Percentiles rank a stretch among this genome's conserved stretches.
These are phyloP conservation scores for Phylloporus sp. DNA, from an alignment of 1,284 basidiomycete genomes.

Conservation along the genomic window DNA sequence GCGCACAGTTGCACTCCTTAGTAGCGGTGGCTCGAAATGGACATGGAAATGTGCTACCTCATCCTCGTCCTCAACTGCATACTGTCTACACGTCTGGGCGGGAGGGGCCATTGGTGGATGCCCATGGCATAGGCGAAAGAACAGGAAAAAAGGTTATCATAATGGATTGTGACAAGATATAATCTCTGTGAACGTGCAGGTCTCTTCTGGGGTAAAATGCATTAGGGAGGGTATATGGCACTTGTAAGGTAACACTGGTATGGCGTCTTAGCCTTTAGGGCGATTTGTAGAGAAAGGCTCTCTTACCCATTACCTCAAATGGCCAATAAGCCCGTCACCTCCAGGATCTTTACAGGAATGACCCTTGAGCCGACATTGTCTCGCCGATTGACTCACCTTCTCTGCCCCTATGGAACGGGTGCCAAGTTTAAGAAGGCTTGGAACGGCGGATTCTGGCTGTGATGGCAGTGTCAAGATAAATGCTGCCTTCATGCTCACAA, in stretches of 20 bases:
- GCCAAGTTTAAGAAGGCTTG: constrained; percentile 73
- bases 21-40: constrained; percentile 88
- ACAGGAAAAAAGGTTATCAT: constrained; percentile 86
- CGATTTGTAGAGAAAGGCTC: constrained; percentile 17
- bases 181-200: constrained; percentile 64
- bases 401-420: constrained; percentile 71
- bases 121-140: constrained; percentile 99
- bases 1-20: constrained; percentile 81
- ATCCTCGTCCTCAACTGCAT: constrained; percentile 43
- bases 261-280: constrained; percentile 11
- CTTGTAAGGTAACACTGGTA: constrained; percentile 74
- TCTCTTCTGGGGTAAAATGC: constrained; percentile 67
- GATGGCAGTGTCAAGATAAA: no score
- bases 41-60: constrained; percentile 85
- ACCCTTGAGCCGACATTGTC: constrained; percentile 61
- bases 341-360: constrained; percentile 52
- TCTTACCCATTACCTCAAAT: constrained; percentile 79
- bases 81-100: constrained; percentile 35
- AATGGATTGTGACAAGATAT: constrained; percentile 74
- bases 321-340: constrained; percentile 99
- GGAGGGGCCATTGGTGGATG: constrained; percentile 80
- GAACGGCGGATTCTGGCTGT: constrained; percentile 73
- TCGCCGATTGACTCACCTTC: constrained; percentile 65
- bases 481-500: no score
- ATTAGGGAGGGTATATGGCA: constrained; percentile 77